phyloP scores from a whole-genome alignment of 192 early-diverging fungal genomes.

The Dimargaris cristalligena region DNA sequence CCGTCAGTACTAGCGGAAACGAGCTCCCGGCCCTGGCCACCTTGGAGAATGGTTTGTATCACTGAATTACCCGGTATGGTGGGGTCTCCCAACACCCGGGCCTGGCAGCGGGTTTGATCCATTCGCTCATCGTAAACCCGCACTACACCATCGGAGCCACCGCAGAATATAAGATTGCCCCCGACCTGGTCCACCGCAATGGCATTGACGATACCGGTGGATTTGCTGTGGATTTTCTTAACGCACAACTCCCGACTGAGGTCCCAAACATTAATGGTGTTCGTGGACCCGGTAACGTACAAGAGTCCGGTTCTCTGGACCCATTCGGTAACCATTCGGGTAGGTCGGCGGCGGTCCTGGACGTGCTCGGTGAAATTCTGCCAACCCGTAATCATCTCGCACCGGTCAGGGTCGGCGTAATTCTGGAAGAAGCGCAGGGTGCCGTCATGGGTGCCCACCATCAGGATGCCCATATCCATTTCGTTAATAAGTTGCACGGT shows the following conservation, averaged over 20 bases:
- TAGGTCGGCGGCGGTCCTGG: neutral
- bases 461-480: conserved; percentile 63
- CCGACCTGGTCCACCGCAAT: conserved; percentile 21
- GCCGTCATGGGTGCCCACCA: conserved; percentile 32
- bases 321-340: conserved; percentile 14
- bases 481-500: conserved; percentile 82
- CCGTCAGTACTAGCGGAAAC: conserved; percentile 23
- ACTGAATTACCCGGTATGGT: conserved; percentile 12
- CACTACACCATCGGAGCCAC: conserved; percentile 23
- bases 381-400: conserved; percentile 11
- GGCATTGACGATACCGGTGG: conserved; percentile 24
- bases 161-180: conserved; percentile 23
- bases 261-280: conserved; percentile 28
- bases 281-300: conserved; percentile 12
- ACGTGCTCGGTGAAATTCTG: conserved; percentile 2
- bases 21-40: conserved; percentile 18
- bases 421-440: conserved; percentile 23
- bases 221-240: conserved; percentile 19
- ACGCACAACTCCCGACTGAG: conserved; percentile 24
- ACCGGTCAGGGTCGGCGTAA: conserved; percentile 5
- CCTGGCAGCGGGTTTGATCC: conserved; percentile 16
- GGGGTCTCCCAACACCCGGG: conserved; percentile 26
- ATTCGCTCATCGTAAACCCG: conserved; percentile 28
- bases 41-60: conserved; percentile 20
- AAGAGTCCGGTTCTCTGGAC: conserved; percentile 21